Percentiles rank a stretch among this genome's conserved stretches.
Conservation (phyloP, 139 green algal genomes). For the Chlorella sp. region DNA sequence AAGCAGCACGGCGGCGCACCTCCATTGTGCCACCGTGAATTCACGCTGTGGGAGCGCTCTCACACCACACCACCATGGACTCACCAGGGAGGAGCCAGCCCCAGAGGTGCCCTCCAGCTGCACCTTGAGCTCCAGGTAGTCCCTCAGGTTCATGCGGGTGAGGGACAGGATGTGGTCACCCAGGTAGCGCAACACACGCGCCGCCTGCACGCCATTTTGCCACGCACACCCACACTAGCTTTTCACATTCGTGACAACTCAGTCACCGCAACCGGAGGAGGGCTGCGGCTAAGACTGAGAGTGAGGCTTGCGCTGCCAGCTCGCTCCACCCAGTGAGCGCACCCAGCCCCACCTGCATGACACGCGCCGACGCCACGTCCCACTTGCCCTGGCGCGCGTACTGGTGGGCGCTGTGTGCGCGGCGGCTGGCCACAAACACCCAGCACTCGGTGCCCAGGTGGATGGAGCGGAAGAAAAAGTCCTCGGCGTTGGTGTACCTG, state of each 20-base stretch:
- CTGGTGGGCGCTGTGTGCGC: conserved; percentile 10
- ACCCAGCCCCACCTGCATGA: conserved; percentile 15
- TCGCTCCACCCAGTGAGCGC: too few species aligned
- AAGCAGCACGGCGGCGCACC: too few species aligned
- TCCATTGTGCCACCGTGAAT: too few species aligned
- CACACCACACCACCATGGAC: too few species aligned
- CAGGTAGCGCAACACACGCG: conserved; percentile 40
- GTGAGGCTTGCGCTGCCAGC: too few species aligned
- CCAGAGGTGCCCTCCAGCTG: conserved; percentile 48
- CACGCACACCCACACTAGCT: neutral
- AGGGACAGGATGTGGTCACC: conserved; percentile 41
- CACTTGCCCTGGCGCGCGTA: conserved; percentile 11
- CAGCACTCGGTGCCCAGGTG: conserved; percentile 51
- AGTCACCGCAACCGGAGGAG: too few species aligned
- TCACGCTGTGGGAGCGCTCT: too few species aligned
- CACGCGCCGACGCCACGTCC: conserved; percentile 30
- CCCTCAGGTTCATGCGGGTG: conserved; percentile 47
- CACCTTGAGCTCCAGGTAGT: conserved; percentile 51
- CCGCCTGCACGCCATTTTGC: conserved; percentile 13
- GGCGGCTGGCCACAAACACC: conserved; percentile 26
- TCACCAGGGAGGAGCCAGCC: conserved; percentile 35
- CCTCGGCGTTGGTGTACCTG: conserved; percentile 24
- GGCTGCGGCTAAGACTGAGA: too few species aligned
- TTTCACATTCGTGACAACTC: too few species aligned
- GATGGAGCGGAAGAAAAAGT: conserved; percentile 52